phyloP scores from a whole-genome alignment of 2,329 filamentous ascomycete species.

The Botryotinia narcissicola region DNA sequence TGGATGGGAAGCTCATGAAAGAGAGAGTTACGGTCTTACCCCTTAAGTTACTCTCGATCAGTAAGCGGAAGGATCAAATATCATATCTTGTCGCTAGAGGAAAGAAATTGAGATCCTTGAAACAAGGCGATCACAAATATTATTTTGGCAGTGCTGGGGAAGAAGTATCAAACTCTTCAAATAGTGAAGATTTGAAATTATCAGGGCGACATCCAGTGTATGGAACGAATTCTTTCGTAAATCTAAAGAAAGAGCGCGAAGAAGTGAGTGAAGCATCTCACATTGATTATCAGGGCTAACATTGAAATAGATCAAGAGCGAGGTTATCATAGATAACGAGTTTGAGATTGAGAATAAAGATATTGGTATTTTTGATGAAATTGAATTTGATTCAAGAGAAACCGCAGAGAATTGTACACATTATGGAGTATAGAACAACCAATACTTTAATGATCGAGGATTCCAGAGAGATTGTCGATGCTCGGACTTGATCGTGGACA shows the following conservation, averaged over 20 bases:
- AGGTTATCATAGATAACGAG: conserved; percentile 11
- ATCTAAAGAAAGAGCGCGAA: background rate
- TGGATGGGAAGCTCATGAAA: background rate
- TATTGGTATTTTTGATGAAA: conserved; percentile 1
- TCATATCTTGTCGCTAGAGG: background rate
- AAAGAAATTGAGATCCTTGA: background rate
- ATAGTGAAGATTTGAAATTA: background rate
- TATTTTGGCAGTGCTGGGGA: background rate
- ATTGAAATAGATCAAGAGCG: background rate
- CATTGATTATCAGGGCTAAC: background rate
- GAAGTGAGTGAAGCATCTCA: background rate
- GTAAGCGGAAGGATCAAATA: background rate
- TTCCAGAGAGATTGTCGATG: background rate
- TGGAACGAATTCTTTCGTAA: background rate
- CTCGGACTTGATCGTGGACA: background rate
- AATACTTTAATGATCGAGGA: background rate
- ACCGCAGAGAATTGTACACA: background rate
- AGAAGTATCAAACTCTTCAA: background rate
- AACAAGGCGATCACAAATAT: conserved; percentile 1
- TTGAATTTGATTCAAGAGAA: background rate
- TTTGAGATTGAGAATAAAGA: background rate
- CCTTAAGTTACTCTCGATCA: background rate
- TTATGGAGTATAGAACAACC: background rate
- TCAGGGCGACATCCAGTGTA: background rate
- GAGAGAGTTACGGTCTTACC: background rate